Evolutionary conservation across 2,329 filamentous ascomycete genomes (phyloP).

Genomic region (Fonsecaea monophora): DNA sequence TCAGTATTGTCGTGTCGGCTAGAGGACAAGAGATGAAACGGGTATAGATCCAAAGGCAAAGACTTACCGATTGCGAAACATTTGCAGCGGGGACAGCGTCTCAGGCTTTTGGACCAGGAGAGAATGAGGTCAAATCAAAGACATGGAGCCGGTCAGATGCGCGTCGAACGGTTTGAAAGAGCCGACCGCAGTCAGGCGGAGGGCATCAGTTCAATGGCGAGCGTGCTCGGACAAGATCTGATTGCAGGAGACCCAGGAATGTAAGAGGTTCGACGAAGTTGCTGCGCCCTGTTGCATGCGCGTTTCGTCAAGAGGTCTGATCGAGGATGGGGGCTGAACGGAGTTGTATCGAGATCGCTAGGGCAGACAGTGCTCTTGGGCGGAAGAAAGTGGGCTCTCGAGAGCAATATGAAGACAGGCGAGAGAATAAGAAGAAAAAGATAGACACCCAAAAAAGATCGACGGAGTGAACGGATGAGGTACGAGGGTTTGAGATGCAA

Average conservation of each 20-base stretch:
- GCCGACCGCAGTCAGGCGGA: constrained; percentile 17
- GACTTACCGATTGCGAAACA: constrained; percentile 59
- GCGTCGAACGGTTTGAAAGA: constrained; percentile 18
- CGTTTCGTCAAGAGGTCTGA: constrained; percentile 16
- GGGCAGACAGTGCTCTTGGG: neutral
- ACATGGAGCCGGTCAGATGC: constrained; percentile 30
- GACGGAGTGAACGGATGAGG: constrained; percentile 19
- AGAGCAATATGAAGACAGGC: constrained; percentile 22
- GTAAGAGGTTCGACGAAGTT: constrained; percentile 22
- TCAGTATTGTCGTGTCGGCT: constrained; percentile 30
- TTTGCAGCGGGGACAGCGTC: constrained; percentile 42
- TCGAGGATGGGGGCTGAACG: constrained; percentile 8
- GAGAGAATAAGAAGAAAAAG: constrained; percentile 10
- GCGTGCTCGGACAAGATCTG: constrained; percentile 5
- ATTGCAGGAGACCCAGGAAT: constrained; percentile 17
- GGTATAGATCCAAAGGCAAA: constrained; percentile 26
- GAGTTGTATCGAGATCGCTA: constrained; percentile 2
- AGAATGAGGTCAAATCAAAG: constrained; percentile 35
- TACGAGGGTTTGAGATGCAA: constrained; percentile 15
- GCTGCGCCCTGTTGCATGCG: constrained; percentile 36
- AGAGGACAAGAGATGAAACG: constrained; percentile 26
- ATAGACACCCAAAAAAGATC: constrained; percentile 26
- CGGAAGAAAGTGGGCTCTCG: constrained; percentile 12
- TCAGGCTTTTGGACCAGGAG: constrained; percentile 34
- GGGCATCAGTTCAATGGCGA: constrained; percentile 24